Conservation (phyloP, 176 grass and related monocot genomes). For the Pontederia paniculata region DNA sequence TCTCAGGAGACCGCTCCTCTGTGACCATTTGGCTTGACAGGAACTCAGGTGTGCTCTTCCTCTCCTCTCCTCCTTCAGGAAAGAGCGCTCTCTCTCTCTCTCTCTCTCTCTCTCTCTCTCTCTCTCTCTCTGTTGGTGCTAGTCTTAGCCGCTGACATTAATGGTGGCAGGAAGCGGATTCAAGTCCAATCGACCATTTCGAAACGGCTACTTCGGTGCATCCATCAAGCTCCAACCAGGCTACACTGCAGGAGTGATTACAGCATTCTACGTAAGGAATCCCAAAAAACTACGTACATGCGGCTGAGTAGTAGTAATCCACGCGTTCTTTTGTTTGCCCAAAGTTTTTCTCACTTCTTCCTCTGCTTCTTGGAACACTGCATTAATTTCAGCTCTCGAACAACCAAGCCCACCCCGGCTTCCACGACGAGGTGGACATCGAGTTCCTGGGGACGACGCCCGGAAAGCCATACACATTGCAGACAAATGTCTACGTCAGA, state of each 20-base stretch:
- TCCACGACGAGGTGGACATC: conserved; percentile 61
- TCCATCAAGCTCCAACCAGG: conserved; percentile 43
- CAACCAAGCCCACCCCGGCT: conserved; percentile 43
- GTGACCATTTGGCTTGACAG: conserved; percentile 51
- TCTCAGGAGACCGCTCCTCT: conserved; percentile 20
- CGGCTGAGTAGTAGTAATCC: too few species aligned
- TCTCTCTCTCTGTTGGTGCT: neutral
- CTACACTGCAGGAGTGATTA: conserved; percentile 69
- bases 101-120: neutral
- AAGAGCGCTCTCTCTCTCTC: neutral
- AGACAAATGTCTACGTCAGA: conserved; percentile 55
- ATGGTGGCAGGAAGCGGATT: conserved; percentile 43
- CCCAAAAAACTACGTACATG: neutral
- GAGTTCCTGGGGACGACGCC: conserved; percentile 56
- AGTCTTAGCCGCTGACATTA: neutral
- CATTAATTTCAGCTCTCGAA: conserved; percentile 33
- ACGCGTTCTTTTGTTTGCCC: neutral
- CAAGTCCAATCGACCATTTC: conserved; percentile 39
- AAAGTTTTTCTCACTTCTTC: neutral
- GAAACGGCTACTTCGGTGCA: conserved; percentile 42
- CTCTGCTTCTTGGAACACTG: neutral
- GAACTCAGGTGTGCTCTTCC: conserved; percentile 21
- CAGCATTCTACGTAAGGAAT: conserved; percentile 46
- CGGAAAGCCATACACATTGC: conserved; percentile 47
- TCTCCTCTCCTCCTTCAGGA: neutral